Percentiles rank a stretch among this genome's conserved stretches.
These are phyloP conservation scores for Nitzschia palea DNA, from an alignment of 108 stramenopile species.

Conservation along the genomic window DNA sequence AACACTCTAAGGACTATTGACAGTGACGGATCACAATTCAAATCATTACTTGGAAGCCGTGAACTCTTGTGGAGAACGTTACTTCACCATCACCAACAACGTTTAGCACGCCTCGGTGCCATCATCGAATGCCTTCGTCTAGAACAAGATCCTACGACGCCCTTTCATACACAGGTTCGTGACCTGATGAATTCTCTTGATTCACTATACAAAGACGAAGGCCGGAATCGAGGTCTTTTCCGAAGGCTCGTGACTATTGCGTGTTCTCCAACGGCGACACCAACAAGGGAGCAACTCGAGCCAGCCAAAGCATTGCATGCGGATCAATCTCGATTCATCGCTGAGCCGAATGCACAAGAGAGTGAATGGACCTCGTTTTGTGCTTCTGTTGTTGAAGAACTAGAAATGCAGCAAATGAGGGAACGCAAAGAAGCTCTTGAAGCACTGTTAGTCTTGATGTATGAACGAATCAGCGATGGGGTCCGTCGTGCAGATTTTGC, in stretches of 20 bases:
- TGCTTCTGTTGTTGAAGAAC: neutral
- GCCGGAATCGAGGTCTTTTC: constrained; percentile 21
- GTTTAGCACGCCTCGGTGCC: constrained; percentile 42
- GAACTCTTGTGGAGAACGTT: constrained; percentile 36
- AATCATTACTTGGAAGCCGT: constrained; percentile 49
- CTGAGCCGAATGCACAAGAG: neutral
- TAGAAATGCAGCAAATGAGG: constrained; percentile 9
- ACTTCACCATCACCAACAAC: constrained; percentile 36
- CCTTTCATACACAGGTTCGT: neutral
- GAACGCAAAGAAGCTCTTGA: constrained; percentile 59
- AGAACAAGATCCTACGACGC: constrained; percentile 26
- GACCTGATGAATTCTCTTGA: constrained; percentile 26
- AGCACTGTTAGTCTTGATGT: constrained; percentile 51
- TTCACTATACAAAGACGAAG: neutral
- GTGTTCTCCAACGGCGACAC: neutral
- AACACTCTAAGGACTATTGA: constrained; percentile 30
- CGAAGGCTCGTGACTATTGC: constrained; percentile 17
- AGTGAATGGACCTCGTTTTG: constrained; percentile 1
- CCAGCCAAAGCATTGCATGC: constrained; percentile 9
- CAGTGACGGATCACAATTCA: constrained; percentile 29
- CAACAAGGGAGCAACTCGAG: constrained; percentile 17
- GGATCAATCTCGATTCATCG: neutral
- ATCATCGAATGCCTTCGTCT: constrained; percentile 55
- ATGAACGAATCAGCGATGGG: constrained; percentile 56
- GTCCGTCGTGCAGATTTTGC: constrained; percentile 41